A percentile compares a stretch with the other conserved stretches of the same genome.
phyloP scores from a whole-genome alignment of 2,329 filamentous ascomycete genomes.

The Penicillium sp. region DNA sequence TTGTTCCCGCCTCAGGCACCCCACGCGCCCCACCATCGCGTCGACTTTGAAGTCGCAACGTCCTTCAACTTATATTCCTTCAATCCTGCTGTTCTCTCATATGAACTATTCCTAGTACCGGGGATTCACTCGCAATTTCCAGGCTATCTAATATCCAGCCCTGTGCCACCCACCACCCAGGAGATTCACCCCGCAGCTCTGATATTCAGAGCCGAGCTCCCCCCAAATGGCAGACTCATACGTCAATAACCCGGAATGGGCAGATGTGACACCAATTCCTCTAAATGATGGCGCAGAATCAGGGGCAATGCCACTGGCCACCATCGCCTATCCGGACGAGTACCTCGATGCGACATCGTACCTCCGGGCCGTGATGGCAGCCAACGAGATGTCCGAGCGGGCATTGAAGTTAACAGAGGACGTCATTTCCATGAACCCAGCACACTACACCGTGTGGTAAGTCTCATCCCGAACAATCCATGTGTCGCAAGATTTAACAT shows the following conservation, averaged over 20 bases:
- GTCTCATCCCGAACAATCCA: conserved; percentile 15
- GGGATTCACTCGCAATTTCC: background rate
- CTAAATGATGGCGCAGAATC: conserved; percentile 67
- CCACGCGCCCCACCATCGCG: conserved; percentile 21
- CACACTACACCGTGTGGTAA: conserved; percentile 95
- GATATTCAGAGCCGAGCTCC: conserved; percentile 11
- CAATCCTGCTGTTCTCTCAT: background rate
- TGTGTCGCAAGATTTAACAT: conserved; percentile 8
- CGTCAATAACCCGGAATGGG: conserved; percentile 69
- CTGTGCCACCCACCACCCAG: background rate
- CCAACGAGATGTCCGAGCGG: conserved; percentile 74
- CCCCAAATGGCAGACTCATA: conserved; percentile 43
- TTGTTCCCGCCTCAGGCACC: conserved; percentile 30
- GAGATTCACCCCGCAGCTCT: background rate
- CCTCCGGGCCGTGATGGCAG: conserved; percentile 86
- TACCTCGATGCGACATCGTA: conserved; percentile 93
- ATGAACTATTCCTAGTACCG: background rate
- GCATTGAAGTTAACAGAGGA: conserved; percentile 78
- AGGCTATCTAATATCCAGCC: background rate
- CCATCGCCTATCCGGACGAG: conserved; percentile 83
- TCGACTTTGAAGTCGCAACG: conserved; percentile 2
- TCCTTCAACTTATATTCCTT: background rate
- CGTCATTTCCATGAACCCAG: conserved; percentile 88
- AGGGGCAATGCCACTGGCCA: conserved; percentile 64
- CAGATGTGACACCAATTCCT: conserved; percentile 75